These are phyloP conservation scores for Hygrophorus russula DNA, from an alignment of 768 basidiomycete species.

Conservation along the genomic window DNA sequence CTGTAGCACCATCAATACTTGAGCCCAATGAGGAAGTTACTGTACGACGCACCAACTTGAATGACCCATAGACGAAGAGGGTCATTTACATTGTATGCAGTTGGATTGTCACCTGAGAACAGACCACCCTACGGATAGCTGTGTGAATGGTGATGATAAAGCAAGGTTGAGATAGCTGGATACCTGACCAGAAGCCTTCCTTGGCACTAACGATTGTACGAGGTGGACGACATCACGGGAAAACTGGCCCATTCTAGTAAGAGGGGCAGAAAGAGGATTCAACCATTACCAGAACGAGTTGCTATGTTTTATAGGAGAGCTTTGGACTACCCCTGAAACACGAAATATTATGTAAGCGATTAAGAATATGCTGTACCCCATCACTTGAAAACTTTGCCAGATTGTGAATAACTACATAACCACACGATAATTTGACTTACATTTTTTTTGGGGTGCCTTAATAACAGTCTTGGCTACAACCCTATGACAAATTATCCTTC, in stretches of 20 bases:
- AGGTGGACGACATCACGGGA: constrained; percentile 23
- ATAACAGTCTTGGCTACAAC: no score
- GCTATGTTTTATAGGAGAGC: no score
- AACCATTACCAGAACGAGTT: background rate
- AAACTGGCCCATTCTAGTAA: constrained; percentile 36
- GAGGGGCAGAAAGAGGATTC: constrained; percentile 2
- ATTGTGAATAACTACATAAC: no score
- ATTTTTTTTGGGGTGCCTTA: no score
- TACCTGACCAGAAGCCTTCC: constrained; percentile 42
- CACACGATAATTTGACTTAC: no score
- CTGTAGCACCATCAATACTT: constrained; percentile 21
- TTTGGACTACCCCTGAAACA: no score
- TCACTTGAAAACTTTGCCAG: no score
- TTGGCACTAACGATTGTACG: constrained; percentile 20
- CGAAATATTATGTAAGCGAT: no score
- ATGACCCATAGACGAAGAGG: constrained; percentile 73
- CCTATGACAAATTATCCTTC: no score
- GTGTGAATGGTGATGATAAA: background rate
- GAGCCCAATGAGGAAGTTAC: background rate
- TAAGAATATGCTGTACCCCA: no score
- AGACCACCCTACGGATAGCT: constrained; percentile 52
- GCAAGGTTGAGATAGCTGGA: constrained; percentile 7
- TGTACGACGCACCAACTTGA: constrained; percentile 45
- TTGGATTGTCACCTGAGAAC: constrained; percentile 67
- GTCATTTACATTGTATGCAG: constrained; percentile 45